Base-by-base conservation (phyloP, 2,329 filamentous ascomycete genomes). In the Colletotrichum filicis region DNA sequence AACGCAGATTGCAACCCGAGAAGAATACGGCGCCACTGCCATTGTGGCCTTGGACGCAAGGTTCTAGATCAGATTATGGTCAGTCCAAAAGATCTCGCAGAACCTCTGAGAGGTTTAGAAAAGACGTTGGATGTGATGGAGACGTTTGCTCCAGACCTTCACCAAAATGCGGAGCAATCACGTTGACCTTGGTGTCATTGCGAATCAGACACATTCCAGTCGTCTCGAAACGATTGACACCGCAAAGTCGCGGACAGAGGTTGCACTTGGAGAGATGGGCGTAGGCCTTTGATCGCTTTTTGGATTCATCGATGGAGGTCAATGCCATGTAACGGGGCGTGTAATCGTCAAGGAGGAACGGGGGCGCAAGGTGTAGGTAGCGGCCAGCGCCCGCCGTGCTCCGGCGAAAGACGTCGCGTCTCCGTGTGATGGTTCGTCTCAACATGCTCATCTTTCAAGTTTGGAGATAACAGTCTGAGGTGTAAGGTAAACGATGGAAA, bases 21-120 rank as follows among this genome's bases (percentile, higher is more conserved):
- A 97, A 95, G 83, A 96, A 96, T 52, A 97, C 93, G 8, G 92
- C 90, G 14, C 94, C 94, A 73, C 91, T 94, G 14, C 94, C 94
- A 80, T 94, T 90, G 78, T 94, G 93, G 5, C 94, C 94, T 81
- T 97, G 93, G 22, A 97, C 90, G 79, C 93, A 97, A 0, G 94
- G 93, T 80, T 97, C 92, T 89, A 64, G 49, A n/a, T 5, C 12
- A 22, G 46, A n/a, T 5, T n/a, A 22, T 59, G 46, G 71, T 77
- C 66, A 67, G 66, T 66, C 52, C 62, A 24, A 26, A 28, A 16
- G 26, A 28, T 69, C n/a, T 52, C 63, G 26, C 70, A 58, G 19
- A 12, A 26, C 26, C 37, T 49, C 30, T 14, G 37, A 53, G 24
- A 49, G 16, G 19, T 22, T 9, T 4, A 19, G 22, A 32, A 52